Base-by-base conservation (phyloP, 805 yeast species). In the Starmerella bombicola region DNA sequence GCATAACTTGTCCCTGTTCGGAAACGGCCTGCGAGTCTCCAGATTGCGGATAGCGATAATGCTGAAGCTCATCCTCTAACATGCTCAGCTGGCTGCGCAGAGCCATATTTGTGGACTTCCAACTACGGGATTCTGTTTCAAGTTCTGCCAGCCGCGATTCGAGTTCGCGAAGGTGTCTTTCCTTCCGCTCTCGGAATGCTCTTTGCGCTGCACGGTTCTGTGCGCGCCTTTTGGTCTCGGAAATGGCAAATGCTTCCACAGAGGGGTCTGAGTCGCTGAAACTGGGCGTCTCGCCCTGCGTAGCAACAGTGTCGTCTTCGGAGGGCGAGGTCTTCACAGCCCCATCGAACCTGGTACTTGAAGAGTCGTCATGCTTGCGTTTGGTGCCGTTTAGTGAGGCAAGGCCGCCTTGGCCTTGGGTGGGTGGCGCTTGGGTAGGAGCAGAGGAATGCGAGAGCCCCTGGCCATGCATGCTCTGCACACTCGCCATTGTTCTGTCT, bases 121-220 rank as follows among this genome's bases (percentile, higher is more conserved):
- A 80, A 48, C 74, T 73, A 41, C 74, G 63, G 43, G 78, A 78
- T 50, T 78, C 80, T 48, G 71, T 70, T 59, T 91, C 95, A 50
- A 88, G 68, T 49, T 64, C 59, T 37, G 68, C 61, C 12, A 88
- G 93, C 51, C 81, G 77, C 35, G 75, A 76, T 57, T 86, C 95
- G 46, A 88, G 67, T 49, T 84, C 94, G 55, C 75, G 73, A 76
- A 91, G 72, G 55, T 81, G 83, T 37, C 69, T 70, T 60, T 88
- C 97, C 59, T 88, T 88, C 46, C 97, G 73, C 62, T 91, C 97
- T 42, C 97, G 69, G 38, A 43, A 43, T 5, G 97, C 97, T 41
- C 97, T 69, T 62, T 91, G 98, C n/a, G 97, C 97, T 3, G 96
- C 96, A 54, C 97, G 71, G 60, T 91, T 88, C 63, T 91, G 97